These are phyloP conservation scores for Hirsutella thompsonii DNA, from an alignment of 2,329 filamentous ascomycete species.

Conservation along the genomic window DNA sequence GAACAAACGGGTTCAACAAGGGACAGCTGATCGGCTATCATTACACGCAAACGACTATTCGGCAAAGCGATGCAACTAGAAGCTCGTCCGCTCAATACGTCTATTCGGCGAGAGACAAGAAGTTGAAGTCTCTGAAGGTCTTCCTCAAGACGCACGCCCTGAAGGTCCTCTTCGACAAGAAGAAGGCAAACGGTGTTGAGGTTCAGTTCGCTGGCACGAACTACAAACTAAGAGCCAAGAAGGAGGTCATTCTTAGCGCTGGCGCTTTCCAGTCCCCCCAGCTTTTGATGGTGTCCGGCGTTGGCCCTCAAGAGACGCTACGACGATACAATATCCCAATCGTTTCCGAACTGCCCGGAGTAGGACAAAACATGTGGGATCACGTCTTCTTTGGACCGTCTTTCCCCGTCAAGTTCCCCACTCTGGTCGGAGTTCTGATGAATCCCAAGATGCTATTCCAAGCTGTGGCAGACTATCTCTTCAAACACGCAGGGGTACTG, in stretches of 20 bases:
- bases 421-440: background rate
- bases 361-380: slow-evolving; percentile 46
- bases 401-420: background rate
- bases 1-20: slow-evolving; percentile 9
- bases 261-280: slow-evolving; percentile 38
- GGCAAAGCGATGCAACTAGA: slow-evolving; percentile 9
- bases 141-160: slow-evolving; percentile 26
- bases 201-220: background rate
- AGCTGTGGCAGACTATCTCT: background rate
- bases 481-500: background rate
- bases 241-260: slow-evolving; percentile 35
- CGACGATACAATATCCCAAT: slow-evolving; percentile 29
- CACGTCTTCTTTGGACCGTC: slow-evolving; percentile 13
- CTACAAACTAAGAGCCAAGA: background rate
- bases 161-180: slow-evolving; percentile 27
- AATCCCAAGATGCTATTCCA: background rate
- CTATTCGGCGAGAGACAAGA: slow-evolving; percentile 12
- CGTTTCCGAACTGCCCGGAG: slow-evolving; percentile 35
- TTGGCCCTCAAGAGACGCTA: slow-evolving; percentile 30
- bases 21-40: slow-evolving; percentile 13
- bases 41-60: slow-evolving; percentile 10
- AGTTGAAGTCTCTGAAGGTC: slow-evolving; percentile 19
- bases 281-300: slow-evolving; percentile 36
- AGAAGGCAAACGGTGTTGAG: background rate
- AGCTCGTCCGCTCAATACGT: slow-evolving; percentile 14